These are phyloP conservation scores for Melampsora americana DNA, from an alignment of 1,284 basidiomycete species.

Conservation along the genomic window DNA sequence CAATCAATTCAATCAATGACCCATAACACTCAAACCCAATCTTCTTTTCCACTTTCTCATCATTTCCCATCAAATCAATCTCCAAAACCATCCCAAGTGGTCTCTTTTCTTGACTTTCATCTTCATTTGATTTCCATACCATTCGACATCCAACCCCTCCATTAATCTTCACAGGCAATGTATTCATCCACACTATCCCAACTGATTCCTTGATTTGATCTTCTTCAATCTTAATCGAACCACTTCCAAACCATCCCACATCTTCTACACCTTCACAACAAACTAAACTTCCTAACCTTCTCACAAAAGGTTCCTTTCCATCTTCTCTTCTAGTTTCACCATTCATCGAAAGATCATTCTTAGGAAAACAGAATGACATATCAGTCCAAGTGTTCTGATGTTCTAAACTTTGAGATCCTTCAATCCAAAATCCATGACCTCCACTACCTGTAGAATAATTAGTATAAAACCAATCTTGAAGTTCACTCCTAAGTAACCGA, in stretches of 20 bases:
- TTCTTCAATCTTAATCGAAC: slow-evolving; percentile 8
- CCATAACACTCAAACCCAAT: no score
- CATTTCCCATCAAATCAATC: background rate
- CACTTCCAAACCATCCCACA: slow-evolving; percentile 40
- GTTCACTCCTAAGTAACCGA: background rate
- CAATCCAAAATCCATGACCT: slow-evolving; percentile 27
- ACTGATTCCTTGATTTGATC: background rate
- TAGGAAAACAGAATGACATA: slow-evolving; percentile 38
- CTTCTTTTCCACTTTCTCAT: no score
- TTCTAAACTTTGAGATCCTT: slow-evolving; percentile 14
- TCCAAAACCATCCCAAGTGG: slow-evolving; percentile 25
- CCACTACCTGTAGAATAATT: slow-evolving; percentile 42
- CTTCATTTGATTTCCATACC: slow-evolving; percentile 32
- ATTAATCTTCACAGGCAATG: slow-evolving; percentile 12
- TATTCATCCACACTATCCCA: slow-evolving; percentile 39
- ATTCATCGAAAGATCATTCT: slow-evolving; percentile 26
- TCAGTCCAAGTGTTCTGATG: slow-evolving; percentile 12
- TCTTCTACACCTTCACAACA: slow-evolving; percentile 26
- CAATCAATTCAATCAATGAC: no score
- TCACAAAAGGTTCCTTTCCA: background rate
- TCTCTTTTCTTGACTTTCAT: background rate
- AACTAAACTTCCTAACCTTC: slow-evolving; percentile 8
- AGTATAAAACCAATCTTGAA: slow-evolving; percentile 25
- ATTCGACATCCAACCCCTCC: slow-evolving; percentile 24
- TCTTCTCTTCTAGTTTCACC: background rate